Percentiles rank a stretch among this genome's conserved stretches.
These are phyloP conservation scores for Eucalyptus cloeziana DNA, from an alignment of 345 rosid species.

Conservation along the genomic window DNA sequence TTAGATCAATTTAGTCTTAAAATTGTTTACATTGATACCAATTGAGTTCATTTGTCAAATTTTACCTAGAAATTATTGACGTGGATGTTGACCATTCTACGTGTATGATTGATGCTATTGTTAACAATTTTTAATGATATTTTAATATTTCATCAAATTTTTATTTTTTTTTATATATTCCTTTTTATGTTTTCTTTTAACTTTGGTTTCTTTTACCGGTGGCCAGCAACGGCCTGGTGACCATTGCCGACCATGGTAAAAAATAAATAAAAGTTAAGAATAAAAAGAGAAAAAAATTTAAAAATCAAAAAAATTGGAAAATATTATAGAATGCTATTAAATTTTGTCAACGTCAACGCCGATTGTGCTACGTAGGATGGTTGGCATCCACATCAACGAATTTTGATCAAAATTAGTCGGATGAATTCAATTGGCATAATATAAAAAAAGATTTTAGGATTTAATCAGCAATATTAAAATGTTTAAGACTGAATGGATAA, in stretches of 20 bases:
- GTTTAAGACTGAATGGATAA: rapidly evolving
- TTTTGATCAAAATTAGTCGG: rapidly evolving
- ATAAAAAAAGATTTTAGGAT: too few species aligned
- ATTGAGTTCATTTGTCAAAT: rapidly evolving
- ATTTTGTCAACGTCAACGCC: rapidly evolving
- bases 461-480: rapidly evolving
- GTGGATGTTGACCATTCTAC: rapidly evolving
- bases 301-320: rapidly evolving
- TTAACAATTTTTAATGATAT: too few species aligned
- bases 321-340: too few species aligned
- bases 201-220: too few species aligned
- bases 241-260: too few species aligned
- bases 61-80: rapidly evolving
- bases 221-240: rapidly evolving
- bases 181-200: too few species aligned
- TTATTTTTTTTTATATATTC: too few species aligned
- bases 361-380: rapidly evolving
- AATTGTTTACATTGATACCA: rapidly evolving
- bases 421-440: too few species aligned
- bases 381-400: rapidly evolving
- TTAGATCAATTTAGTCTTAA: too few species aligned
- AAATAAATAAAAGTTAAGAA: too few species aligned
- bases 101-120: rapidly evolving
- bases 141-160: too few species aligned
- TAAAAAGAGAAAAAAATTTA: too few species aligned